A percentile compares a stretch with the other conserved stretches of the same genome.
phyloP scores from a whole-genome alignment of 306 rosid species.

The Acmispon strigosus region DNA sequence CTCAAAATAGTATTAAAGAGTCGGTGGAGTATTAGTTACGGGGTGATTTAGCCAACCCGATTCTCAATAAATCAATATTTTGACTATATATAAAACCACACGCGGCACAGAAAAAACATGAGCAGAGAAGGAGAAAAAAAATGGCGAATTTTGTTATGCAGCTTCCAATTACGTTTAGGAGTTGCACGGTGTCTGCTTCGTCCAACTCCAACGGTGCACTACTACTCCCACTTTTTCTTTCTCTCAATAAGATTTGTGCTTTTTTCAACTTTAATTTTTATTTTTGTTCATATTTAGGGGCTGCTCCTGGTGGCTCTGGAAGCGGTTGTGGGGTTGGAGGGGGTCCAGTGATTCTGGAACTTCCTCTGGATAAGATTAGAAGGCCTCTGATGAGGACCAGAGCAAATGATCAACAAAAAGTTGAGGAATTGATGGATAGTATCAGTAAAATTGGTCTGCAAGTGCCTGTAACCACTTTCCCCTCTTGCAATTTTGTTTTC shows the following conservation, averaged over 20 bases:
- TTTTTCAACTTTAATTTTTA: neutral
- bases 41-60: too few relatives aligned
- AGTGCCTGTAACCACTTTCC: slow-evolving; percentile 59
- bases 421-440: slow-evolving; percentile 79
- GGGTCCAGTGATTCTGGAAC: slow-evolving; percentile 86
- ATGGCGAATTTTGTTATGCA: slow-evolving; percentile 70
- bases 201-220: slow-evolving; percentile 54
- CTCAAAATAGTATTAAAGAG: too few relatives aligned
- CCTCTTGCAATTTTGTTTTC: neutral
- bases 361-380: slow-evolving; percentile 85
- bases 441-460: slow-evolving; percentile 83
- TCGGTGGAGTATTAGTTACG: too few relatives aligned
- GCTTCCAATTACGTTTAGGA: slow-evolving; percentile 52
- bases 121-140: neutral
- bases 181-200: slow-evolving; percentile 60
- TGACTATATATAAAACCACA: neutral
- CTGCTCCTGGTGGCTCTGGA: slow-evolving; percentile 45
- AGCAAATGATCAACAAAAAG: slow-evolving; percentile 68
- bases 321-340: slow-evolving; percentile 38
- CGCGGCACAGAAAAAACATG: neutral
- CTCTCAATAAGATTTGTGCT: neutral
- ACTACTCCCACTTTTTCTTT: neutral
- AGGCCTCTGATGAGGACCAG: slow-evolving; percentile 91
- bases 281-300: slow-evolving; percentile 34
- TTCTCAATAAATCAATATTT: neutral